Evolutionary conservation across 2,329 filamentous ascomycete species (phyloP), one percentile per base, ranked within the genome.

Genomic region (Metarhizium humberi): DNA sequence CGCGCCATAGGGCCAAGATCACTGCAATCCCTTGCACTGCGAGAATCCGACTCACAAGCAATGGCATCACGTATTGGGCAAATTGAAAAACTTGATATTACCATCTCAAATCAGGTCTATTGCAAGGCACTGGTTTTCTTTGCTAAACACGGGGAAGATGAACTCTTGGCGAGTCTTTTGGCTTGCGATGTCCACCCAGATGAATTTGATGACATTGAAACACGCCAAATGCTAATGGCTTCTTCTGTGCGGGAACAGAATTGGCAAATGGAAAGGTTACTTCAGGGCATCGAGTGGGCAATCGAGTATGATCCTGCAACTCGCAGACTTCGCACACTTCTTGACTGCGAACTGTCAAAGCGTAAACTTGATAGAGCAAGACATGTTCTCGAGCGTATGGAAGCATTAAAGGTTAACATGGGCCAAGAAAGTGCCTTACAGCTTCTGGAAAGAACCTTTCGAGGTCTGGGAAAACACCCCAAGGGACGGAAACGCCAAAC

Each of bases 1-100:
- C 76, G 82, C 50, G 74, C 77, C 40, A 86, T 96, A 58, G 91
- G 91, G 0, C 86, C 90, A 0, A 73, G 87, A 18, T 87, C 90
- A 4, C 67, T 96, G 20, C 87, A 91, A 60, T 86, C 92, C 49
- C 82, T 96, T 68, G 89, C 85, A 3, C 69, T 87, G 11, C 79
- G 88, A 63, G 81, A 87, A 53, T 68, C 73, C 2, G 78, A 78
- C 10, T 68, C 82, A 0, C 71, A 77, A 36, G 78, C 76, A 6
- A 73, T 94, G n/a, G 64, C 75, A 29, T 66, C 73, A 1, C 81
- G 82, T 36, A 77, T 95, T 30, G 67, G 76, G 30, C 77, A 82
- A 54, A 74, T 96, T 3, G 74, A 79, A 57, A 71, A 76, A 52
- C 73, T 81, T 6, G 83, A 82, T 0, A 87, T 96, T 34, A 73